Conservation (phyloP, 306 rosid genomes). For the Castanea mollissima region DNA sequence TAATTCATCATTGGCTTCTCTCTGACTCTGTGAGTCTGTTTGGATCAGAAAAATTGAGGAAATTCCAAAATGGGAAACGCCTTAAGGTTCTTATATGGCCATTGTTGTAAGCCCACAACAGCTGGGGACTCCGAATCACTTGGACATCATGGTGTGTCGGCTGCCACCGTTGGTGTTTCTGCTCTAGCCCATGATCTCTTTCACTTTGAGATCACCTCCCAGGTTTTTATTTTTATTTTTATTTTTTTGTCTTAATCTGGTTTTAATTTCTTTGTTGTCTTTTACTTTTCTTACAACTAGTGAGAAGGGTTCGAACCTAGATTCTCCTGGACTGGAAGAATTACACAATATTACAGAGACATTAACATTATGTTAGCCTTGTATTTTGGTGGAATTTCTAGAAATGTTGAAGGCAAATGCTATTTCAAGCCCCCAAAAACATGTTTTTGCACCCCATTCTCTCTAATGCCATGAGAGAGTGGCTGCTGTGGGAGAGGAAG, state of each 20-base stretch:
- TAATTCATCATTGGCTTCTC: background rate
- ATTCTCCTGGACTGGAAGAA: too few species aligned
- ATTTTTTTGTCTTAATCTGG: background rate
- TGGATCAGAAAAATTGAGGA: background rate
- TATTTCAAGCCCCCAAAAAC: too few species aligned
- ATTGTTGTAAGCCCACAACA: constrained; percentile 50
- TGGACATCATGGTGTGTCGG: constrained; percentile 54
- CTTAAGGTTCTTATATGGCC: constrained; percentile 42
- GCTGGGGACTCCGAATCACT: constrained; percentile 43
- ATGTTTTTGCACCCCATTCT: too few species aligned
- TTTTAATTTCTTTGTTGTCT: background rate
- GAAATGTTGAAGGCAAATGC: background rate
- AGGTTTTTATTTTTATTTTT: constrained; percentile 37
- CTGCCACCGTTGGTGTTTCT: constrained; percentile 60
- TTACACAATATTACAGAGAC: too few species aligned
- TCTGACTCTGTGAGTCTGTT: too few species aligned
- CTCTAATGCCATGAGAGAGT: too few species aligned
- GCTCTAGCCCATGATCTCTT: constrained; percentile 76
- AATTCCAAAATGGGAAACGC: constrained; percentile 61
- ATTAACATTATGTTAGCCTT: too few species aligned
- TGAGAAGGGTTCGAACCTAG: too few species aligned
- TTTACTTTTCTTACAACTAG: background rate
- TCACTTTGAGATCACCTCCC: constrained; percentile 71
- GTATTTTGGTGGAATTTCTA: too few species aligned
- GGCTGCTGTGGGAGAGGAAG: too few species aligned